Evolutionary conservation across 169 alveolate genomes (phyloP).

Genomic region (Cryptosporidium meleagridis): DNA sequence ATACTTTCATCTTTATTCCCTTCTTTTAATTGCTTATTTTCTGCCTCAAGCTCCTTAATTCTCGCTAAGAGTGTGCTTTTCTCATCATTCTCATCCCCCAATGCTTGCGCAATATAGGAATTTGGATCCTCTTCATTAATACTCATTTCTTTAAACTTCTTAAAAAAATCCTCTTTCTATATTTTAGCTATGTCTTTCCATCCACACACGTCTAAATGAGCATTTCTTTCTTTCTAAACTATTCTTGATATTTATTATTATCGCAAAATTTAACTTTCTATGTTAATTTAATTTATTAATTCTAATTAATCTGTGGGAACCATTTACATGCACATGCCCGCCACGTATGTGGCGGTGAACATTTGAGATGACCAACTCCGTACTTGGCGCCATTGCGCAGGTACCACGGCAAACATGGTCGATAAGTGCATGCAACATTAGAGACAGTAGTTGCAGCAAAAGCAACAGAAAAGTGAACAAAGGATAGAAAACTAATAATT

Average conservation of each 20-base stretch:
- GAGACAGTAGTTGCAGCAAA: not conserved
- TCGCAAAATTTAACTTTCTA: not conserved
- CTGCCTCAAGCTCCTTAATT: slow-evolving; percentile 31
- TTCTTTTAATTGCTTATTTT: slow-evolving; percentile 4
- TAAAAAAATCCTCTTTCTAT: not conserved
- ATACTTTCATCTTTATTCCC: not conserved
- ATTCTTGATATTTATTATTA: not conserved
- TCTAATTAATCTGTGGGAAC: not conserved
- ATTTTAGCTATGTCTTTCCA: not conserved
- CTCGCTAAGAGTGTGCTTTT: not conserved
- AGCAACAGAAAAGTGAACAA: not conserved
- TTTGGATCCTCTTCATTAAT: not conserved
- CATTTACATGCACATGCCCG: slow-evolving; percentile 4
- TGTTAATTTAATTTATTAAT: too few species aligned
- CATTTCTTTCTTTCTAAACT: not conserved
- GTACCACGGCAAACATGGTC: not conserved
- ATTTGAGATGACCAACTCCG: not conserved
- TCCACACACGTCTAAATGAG: not conserved
- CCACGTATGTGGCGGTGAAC: not conserved
- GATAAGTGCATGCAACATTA: not conserved
- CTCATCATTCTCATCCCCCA: not conserved
- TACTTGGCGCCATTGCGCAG: not conserved
- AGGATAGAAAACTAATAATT: slow-evolving; percentile 23
- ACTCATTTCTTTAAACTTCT: not conserved
- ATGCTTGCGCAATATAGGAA: not conserved